phyloP scores from a whole-genome alignment of 305 asterid species.

The Striga hermonthica region DNA sequence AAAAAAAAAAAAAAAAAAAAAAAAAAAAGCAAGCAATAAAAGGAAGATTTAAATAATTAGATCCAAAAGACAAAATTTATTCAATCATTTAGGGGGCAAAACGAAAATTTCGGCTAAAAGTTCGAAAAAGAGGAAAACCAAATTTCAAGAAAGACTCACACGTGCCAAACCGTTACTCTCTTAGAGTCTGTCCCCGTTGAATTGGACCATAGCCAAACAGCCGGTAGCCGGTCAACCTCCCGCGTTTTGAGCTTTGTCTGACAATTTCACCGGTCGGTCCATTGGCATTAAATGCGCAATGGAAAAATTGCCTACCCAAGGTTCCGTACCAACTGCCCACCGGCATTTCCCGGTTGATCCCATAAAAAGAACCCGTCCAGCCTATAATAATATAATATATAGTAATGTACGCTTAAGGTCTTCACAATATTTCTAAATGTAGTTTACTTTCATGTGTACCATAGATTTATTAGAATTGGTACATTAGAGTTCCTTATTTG shows the following conservation, averaged over 20 bases:
- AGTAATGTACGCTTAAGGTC: too few relatives aligned
- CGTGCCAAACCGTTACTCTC: neutral
- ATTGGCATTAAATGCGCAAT: conserved; percentile 40
- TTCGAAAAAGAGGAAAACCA: neutral
- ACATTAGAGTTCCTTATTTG: too few relatives aligned
- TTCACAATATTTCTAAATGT: too few relatives aligned
- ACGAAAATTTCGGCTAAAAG: conserved; percentile 14
- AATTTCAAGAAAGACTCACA: conserved; percentile 20
- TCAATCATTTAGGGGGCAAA: too few relatives aligned
- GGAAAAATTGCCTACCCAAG: conserved; percentile 11
- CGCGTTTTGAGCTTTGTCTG: conserved; percentile 33
- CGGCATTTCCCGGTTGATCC: conserved; percentile 46
- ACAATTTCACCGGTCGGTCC: conserved; percentile 35
- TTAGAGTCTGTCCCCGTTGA: conserved; percentile 30
- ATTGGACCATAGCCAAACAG: conserved; percentile 30
- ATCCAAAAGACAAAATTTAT: too few relatives aligned
- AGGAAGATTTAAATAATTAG: too few relatives aligned
- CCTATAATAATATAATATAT: too few relatives aligned
- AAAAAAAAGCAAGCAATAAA: too few relatives aligned
- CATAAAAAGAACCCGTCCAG: neutral
- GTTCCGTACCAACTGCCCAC: conserved; percentile 48
- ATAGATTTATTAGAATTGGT: too few relatives aligned
- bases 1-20: too few relatives aligned
- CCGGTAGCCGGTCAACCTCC: conserved; percentile 45
- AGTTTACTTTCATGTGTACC: too few relatives aligned